A percentile compares a stretch with the other conserved stretches of the same genome.
Evolutionary conservation across 2,329 filamentous ascomycete species (phyloP).

Genomic region (Pseudocercospora fijiensis): DNA sequence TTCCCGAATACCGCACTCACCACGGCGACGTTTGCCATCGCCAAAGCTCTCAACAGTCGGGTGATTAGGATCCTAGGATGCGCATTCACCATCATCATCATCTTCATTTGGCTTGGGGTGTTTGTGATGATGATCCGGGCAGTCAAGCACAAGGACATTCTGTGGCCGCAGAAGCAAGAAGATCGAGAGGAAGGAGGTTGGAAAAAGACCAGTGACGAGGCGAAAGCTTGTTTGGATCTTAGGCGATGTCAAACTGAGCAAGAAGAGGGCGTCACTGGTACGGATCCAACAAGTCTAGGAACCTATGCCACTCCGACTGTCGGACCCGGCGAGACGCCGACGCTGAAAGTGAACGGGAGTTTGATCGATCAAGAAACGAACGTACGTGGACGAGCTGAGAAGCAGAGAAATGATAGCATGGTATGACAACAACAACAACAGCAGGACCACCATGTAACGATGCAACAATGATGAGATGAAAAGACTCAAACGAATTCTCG

Average conservation of each 20-base stretch:
- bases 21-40: constrained; percentile 71
- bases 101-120: constrained; percentile 68
- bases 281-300: background rate
- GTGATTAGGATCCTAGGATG: constrained; percentile 67
- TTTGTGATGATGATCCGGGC: constrained; percentile 69
- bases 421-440: background rate
- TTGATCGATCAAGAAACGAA: constrained; percentile 3
- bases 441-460: background rate
- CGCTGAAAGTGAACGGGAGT: background rate
- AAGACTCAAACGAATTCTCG: background rate
- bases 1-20: constrained; percentile 67
- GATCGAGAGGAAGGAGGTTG: constrained; percentile 63
- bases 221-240: background rate
- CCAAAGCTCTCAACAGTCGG: constrained; percentile 47
- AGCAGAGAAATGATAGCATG: constrained; percentile 1
- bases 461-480: background rate
- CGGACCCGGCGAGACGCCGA: background rate
- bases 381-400: background rate
- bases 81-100: constrained; percentile 63
- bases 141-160: constrained; percentile 64
- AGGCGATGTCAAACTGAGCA: background rate
- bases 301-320: background rate
- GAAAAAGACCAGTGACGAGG: constrained; percentile 19
- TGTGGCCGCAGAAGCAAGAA: constrained; percentile 73
- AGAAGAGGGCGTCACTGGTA: background rate